Evolutionary conservation across 257 asterid species (phyloP), one percentile per base, ranked within the genome.

Genomic region (Sherardia arvensis): DNA sequence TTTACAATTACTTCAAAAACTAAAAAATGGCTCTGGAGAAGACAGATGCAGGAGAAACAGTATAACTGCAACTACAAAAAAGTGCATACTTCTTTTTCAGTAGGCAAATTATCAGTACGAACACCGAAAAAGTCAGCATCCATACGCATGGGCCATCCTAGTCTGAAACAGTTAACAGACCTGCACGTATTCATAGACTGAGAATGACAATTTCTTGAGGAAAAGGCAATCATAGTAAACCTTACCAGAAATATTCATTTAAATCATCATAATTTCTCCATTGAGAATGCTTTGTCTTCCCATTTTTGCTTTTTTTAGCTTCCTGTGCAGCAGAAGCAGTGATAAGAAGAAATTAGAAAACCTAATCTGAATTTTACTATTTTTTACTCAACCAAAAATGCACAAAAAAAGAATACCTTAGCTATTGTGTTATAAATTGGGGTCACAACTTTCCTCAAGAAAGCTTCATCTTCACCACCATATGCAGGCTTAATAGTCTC

Each of bases 111-210:
- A 66, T 79, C 90, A 63, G 60, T 18, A 59, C 95, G 93, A 51
- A 71, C 72, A 66, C 83, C 68, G 75, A 92, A 92, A 83, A 92
- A 92, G 87, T 92, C 99, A 70, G 97, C 89, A 82, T 84, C 95
- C 68, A 74, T 86, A 71, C 99, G 97, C 99, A 92, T 92, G 21
- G 99, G 99, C 99, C 99, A 92, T 63, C 97, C 95, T 53, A 92
- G 75, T 77, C 77, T 84, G 79, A 92, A 92, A 71, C 99, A 92
- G 72, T 84, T 74, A 34, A 75, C 85, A 14, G 97, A 92, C 99
- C 99, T 92, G 71, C 87, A 84, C 60, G 54, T 73, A 71, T 72
- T 67, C 65, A 64, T 36, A 53, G 17, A 12, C 30, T 32, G 76
- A 59, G 68, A 76, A 74, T 68, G 63, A 69, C 9, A 29, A 23